A percentile compares a stretch with the other conserved stretches of the same genome.
phyloP scores from a whole-genome alignment of 2,329 filamentous ascomycete genomes.

The Xylaria sp. region DNA sequence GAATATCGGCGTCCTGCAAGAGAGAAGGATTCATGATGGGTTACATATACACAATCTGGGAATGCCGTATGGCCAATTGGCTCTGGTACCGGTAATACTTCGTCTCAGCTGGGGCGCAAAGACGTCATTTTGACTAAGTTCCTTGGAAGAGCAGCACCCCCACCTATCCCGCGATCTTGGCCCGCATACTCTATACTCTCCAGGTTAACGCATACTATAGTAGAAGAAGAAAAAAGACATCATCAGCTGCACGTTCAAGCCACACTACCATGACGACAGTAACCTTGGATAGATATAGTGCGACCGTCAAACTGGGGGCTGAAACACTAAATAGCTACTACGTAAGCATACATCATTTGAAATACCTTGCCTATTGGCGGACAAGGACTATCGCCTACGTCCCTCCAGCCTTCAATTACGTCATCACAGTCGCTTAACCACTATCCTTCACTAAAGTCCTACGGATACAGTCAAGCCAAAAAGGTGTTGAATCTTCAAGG shows the following conservation, averaged over 20 bases:
- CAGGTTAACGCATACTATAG: too few relatives aligned
- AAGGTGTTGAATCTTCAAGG: neutral
- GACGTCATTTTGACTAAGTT: conserved; percentile 31
- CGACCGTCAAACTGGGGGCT: neutral
- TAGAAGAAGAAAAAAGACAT: neutral
- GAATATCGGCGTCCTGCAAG: neutral
- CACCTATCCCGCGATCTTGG: conserved; percentile 14
- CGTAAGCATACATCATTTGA: conserved; percentile 9
- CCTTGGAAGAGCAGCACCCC: conserved; percentile 22
- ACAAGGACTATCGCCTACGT: neutral
- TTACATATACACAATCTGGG: neutral
- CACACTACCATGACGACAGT: conserved; percentile 26
- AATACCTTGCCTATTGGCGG: neutral
- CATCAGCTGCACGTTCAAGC: conserved; percentile 17
- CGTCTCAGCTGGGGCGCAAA: neutral
- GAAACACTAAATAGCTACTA: neutral
- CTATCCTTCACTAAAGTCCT: neutral
- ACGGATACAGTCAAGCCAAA: neutral
- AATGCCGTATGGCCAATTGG: neutral
- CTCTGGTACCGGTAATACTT: neutral
- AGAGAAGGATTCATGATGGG: neutral
- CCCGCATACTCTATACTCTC: neutral
- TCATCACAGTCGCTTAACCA: conserved; percentile 11
- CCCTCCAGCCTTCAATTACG: conserved; percentile 9
- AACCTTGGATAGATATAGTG: neutral